Evolutionary conservation across 1,284 basidiomycete genomes (phyloP).

Genomic region (Trametes versicolor): DNA sequence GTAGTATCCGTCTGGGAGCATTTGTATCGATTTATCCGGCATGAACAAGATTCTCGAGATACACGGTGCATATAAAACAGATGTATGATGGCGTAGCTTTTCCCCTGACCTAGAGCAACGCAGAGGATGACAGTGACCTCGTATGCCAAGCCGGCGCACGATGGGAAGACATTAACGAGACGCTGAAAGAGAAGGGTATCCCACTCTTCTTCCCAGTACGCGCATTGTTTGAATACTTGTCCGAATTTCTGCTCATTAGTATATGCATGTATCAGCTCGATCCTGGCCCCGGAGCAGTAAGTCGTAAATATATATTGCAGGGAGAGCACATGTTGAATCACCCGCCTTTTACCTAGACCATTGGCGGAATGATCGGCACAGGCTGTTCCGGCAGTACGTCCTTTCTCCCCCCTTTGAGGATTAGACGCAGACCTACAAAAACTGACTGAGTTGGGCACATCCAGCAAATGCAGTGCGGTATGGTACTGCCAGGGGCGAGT

Average conservation of each 20-base stretch:
- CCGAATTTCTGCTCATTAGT: no score
- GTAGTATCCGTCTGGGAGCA: conserved; percentile 33
- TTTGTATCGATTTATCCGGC: conserved; percentile 75
- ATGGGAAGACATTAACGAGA: conserved; percentile 90
- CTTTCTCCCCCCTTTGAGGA: neutral
- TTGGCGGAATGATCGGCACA: conserved; percentile 93
- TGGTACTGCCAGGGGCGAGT: conserved; percentile 58
- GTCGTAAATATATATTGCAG: no score
- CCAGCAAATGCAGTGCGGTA: conserved; percentile 73
- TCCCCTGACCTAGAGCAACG: conserved; percentile 10
- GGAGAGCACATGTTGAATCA: no score
- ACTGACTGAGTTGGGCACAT: neutral
- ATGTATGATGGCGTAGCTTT: neutral
- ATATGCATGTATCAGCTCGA: conserved; percentile 65
- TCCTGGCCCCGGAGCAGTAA: conserved; percentile 74
- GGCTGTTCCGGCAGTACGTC: conserved; percentile 82
- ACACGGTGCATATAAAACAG: conserved; percentile 59
- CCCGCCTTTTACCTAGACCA: conserved; percentile 52
- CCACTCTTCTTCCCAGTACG: conserved; percentile 90
- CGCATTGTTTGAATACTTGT: no score
- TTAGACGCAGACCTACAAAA: neutral
- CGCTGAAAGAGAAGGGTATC: conserved; percentile 75
- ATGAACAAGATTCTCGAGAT: conserved; percentile 90
- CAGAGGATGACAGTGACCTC: conserved; percentile 83
- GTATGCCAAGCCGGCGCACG: conserved; percentile 84